Evolutionary conservation across 305 asterid genomes (phyloP).

Genomic region (Fraxinus albicans): DNA sequence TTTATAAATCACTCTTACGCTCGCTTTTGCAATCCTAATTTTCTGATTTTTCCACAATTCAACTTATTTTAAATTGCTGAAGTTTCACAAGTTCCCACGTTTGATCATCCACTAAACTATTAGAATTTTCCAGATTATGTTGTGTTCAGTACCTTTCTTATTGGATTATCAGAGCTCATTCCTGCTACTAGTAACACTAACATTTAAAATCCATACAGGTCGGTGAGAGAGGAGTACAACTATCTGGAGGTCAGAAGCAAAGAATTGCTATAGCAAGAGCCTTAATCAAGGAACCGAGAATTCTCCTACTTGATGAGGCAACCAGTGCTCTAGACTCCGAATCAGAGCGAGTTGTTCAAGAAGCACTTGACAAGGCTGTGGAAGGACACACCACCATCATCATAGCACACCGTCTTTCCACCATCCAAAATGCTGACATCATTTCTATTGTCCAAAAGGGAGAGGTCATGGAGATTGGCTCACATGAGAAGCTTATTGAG

Average conservation of each 20-base stretch:
- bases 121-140: neutral
- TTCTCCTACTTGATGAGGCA: constrained; percentile 93
- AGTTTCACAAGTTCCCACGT: neutral
- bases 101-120: neutral
- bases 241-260: constrained; percentile 98
- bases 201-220: constrained; percentile 45
- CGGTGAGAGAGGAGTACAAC: constrained; percentile 93
- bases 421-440: constrained; percentile 79
- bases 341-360: constrained; percentile 82
- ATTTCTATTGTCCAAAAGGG: constrained; percentile 74
- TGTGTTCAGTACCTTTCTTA: neutral
- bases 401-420: constrained; percentile 93
- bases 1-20: neutral
- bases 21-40: neutral
- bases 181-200: neutral
- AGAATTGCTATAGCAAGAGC: constrained; percentile 97
- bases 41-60: neutral
- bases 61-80: neutral
- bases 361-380: constrained; percentile 83
- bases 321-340: constrained; percentile 91
- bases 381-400: constrained; percentile 81
- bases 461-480: constrained; percentile 64
- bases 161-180: neutral
- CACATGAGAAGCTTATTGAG: constrained; percentile 58
- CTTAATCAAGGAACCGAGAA: constrained; percentile 70